A percentile compares a stretch with the other conserved stretches of the same genome.
These are phyloP conservation scores for Psilocybe cyanescens DNA, from an alignment of 768 basidiomycete species.

Conservation along the genomic window DNA sequence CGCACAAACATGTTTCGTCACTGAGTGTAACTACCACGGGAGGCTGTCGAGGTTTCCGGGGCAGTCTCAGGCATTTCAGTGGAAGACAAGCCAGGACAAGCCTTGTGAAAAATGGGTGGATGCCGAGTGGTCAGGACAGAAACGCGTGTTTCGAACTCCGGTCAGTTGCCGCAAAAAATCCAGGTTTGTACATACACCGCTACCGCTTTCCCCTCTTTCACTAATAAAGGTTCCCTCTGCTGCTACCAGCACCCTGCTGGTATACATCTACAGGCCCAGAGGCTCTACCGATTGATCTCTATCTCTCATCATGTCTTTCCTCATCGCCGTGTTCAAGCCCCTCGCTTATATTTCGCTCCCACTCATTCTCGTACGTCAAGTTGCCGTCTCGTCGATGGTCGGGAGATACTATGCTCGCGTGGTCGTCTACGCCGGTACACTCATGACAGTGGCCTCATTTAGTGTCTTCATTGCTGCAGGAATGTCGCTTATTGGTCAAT, in stretches of 20 bases:
- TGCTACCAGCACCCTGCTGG: conserved; percentile 4
- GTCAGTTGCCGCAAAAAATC: conserved; percentile 16
- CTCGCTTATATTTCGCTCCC: conserved; percentile 81
- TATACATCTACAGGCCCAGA: conserved; percentile 6
- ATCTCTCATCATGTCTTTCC: conserved; percentile 58
- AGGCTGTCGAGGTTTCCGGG: conserved; percentile 19
- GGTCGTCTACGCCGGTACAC: conserved; percentile 70
- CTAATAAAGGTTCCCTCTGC: conserved; percentile 8
- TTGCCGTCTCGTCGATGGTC: conserved; percentile 60
- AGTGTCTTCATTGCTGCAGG: conserved; percentile 70
- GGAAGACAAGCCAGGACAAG: conserved; percentile 2
- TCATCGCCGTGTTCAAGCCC: conserved; percentile 65
- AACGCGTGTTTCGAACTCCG: conserved; percentile 23
- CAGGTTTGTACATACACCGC: conserved; percentile 7
- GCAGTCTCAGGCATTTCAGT: conserved; percentile 9
- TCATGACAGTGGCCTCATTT: conserved; percentile 73
- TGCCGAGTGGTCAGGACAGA: not conserved
- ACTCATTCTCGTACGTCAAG: conserved; percentile 61
- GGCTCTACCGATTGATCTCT: conserved; percentile 1
- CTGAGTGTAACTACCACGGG: conserved; percentile 30
- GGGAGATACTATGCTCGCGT: conserved; percentile 76
- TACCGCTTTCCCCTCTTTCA: not conserved
- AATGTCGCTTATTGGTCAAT: conserved; percentile 66
- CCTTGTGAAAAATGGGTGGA: conserved; percentile 13
- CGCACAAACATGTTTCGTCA: conserved; percentile 1